These are phyloP conservation scores for Nicotiana noctiflora DNA, from an alignment of 257 asterid species.

Conservation along the genomic window DNA sequence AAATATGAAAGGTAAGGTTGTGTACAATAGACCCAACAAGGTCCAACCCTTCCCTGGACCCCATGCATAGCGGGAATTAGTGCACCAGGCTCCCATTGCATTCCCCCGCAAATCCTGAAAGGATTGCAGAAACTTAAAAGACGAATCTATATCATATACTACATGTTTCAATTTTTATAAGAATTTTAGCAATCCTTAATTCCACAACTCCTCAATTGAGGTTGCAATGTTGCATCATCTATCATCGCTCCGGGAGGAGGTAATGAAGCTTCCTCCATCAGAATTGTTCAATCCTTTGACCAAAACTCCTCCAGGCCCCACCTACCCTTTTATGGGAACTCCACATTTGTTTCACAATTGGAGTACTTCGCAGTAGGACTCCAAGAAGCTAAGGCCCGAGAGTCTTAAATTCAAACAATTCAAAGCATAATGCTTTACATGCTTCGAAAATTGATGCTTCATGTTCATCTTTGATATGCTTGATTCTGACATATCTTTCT, in stretches of 20 bases:
- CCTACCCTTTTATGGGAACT: background rate
- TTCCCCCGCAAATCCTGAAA: background rate
- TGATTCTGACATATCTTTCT: background rate
- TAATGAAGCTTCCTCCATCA: background rate
- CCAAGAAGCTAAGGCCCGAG: background rate
- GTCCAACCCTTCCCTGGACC: too few relatives aligned
- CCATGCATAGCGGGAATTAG: too few relatives aligned
- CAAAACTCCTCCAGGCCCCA: background rate
- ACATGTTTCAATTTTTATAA: background rate
- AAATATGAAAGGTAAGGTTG: background rate
- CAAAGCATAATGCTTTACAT: background rate
- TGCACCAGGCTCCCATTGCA: background rate
- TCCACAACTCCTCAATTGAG: background rate
- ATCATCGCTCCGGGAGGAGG: background rate
- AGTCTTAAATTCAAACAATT: background rate
- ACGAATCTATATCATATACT: background rate
- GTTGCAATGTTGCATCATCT: background rate
- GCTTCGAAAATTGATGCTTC: background rate
- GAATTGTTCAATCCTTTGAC: background rate
- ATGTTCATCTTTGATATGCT: background rate
- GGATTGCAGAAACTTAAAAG: background rate
- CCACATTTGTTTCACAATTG: background rate
- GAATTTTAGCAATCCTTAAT: background rate
- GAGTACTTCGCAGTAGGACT: background rate
- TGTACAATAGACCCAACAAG: too few relatives aligned